Conservation (phyloP, 805 yeast species). For the Crinitomyces ghanaensis region DNA sequence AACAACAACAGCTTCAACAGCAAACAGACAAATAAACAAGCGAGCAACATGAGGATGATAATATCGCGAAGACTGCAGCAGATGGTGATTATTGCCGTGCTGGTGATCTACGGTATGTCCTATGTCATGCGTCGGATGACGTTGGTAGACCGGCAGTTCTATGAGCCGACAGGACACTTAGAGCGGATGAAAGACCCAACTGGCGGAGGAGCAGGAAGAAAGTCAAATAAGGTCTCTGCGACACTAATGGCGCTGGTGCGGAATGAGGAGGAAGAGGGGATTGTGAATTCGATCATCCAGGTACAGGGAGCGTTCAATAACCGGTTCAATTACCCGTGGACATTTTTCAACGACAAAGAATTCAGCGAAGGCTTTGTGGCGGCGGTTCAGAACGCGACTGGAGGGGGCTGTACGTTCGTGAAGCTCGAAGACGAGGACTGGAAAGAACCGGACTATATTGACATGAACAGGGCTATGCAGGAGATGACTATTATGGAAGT, state of each 20-base stretch:
- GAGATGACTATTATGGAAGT: constrained; percentile 34
- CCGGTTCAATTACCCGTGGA: constrained; percentile 72
- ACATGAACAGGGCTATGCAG: constrained; percentile 30
- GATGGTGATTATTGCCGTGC: too few species aligned
- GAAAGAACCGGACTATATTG: constrained; percentile 51
- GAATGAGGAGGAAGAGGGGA: constrained; percentile 43
- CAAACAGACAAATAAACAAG: too few species aligned
- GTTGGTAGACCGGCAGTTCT: constrained; percentile 1
- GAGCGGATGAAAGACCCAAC: constrained; percentile 2
- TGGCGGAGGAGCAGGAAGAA: constrained; percentile 1
- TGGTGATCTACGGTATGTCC: too few species aligned
- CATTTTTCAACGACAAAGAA: constrained; percentile 62
- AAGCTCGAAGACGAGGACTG: constrained; percentile 34
- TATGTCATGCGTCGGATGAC: too few species aligned
- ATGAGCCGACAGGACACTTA: constrained; percentile 9
- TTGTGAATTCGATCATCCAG: constrained; percentile 43
- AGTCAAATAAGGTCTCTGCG: too few species aligned
- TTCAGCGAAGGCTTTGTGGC: constrained; percentile 49
- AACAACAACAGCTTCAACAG: too few species aligned
- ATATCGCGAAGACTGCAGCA: too few species aligned
- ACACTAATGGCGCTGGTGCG: constrained; percentile 65
- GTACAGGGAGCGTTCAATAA: constrained; percentile 57
- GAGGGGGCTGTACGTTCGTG: constrained; percentile 37
- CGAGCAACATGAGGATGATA: too few species aligned
- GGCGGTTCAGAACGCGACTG: constrained; percentile 31